Evolutionary conservation across 768 basidiomycete species (phyloP).

Genomic region (Pulveroboletus sp.): DNA sequence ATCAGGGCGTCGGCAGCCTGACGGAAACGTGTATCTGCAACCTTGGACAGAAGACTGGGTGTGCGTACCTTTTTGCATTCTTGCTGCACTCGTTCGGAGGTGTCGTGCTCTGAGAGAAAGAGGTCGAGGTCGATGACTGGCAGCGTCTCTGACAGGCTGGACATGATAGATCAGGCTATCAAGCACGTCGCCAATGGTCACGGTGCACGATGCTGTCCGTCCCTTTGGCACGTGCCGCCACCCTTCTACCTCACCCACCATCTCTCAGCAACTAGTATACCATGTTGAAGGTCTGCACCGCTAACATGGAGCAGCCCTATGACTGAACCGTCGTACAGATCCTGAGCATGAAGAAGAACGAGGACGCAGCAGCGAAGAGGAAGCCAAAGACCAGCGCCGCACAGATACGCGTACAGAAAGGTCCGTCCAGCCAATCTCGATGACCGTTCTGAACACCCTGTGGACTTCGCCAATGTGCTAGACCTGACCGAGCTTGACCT

Average conservation of each 20-base stretch:
- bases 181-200: too few relatives aligned
- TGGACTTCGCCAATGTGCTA: constrained; percentile 29
- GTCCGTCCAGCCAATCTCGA: constrained; percentile 35
- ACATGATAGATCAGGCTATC: constrained; percentile 22
- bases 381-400: constrained; percentile 98
- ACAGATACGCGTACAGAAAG: constrained; percentile 99
- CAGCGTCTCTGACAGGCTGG: constrained; percentile 46
- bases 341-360: constrained; percentile 99
- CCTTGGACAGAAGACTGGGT: neutral
- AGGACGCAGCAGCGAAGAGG: constrained; percentile 95
- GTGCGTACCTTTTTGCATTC: constrained; percentile 61
- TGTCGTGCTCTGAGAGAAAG: constrained; percentile 45
- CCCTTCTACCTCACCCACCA: constrained; percentile 20
- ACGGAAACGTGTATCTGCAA: neutral
- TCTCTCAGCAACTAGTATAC: constrained; percentile 10
- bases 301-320: neutral
- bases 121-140: constrained; percentile 77
- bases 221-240: constrained; percentile 30
- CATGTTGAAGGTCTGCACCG: constrained; percentile 42
- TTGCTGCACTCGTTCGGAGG: constrained; percentile 44
- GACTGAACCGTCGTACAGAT: constrained; percentile 51
- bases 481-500: constrained; percentile 97
- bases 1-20: constrained; percentile 82
- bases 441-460: neutral
- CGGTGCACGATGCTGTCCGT: neutral